Evolutionary conservation across 108 stramenopile genomes (phyloP), one percentile per base, ranked within the genome.

Genomic region (Cyclotella sp.): DNA sequence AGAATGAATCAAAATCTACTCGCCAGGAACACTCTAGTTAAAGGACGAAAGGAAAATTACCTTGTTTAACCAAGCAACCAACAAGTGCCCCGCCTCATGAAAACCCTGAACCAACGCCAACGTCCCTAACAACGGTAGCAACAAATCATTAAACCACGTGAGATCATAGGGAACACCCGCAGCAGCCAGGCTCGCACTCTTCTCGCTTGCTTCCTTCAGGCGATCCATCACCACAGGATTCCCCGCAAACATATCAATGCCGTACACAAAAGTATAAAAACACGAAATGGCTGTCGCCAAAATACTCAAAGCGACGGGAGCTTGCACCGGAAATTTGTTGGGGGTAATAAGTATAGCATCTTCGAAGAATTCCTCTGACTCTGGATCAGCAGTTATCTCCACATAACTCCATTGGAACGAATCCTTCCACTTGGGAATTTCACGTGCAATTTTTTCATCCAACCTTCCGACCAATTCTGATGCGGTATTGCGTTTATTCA

Each of bases 41-140:
- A 63, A 34, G 34, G 1, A 9, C 39, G 9, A 41, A 19, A 65
- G 16, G 12, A 44, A 68, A 45, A 26, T 41, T 49, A 82, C 77
- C 66, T 77, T 72, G 22, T 75, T 73, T 10, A 52, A 66, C 82
- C 78, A 61, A 14, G 89, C 87, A 19, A 85, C 79, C 45, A 87
- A 30, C 15, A 79, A 60, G 72, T 92, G 91, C 26, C 77, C 84
- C 21, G 80, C 26, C 72, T 92, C 91, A 68, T 92, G 91, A 18
- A 82, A 26, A 21, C 78, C 66, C 69, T 86, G 81, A 0, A 83
- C 84, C 12, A 68, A 41, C 1, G 78, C 54, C 47, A 89, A 63
- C 14, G 87, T 77, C 24, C 74, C 62, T 29, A 88, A 78, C 26
- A 89, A 53, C 21, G 86, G 85, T 19, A 77, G 19, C 28, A 89